Conservation (phyloP, 768 basidiomycete species). For the Sporobolomyces pararoseus region DNA sequence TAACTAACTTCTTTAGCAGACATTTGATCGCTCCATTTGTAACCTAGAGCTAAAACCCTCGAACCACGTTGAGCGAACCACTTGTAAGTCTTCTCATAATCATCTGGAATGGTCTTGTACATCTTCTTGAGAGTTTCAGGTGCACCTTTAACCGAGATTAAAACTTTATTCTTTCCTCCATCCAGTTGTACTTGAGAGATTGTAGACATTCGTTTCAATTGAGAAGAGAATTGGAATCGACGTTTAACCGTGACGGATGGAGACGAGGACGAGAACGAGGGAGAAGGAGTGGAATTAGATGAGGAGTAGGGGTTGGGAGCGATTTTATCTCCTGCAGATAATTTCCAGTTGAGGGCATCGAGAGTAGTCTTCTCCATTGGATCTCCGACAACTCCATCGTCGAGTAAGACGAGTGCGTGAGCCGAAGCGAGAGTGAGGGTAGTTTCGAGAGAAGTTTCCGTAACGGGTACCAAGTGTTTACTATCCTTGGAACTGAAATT, state of each 20-base stretch:
- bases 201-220: constrained; percentile 96
- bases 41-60: constrained; percentile 84
- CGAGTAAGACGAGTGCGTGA: constrained; percentile 87
- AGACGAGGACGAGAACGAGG: no score
- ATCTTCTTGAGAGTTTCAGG: constrained; percentile 93
- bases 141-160: constrained; percentile 81
- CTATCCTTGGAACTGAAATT: constrained; percentile 59
- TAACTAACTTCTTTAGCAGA: constrained; percentile 65
- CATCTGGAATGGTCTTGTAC: constrained; percentile 66
- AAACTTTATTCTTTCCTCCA: constrained; percentile 20
- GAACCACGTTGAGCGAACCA: constrained; percentile 89
- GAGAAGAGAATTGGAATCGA: constrained; percentile 96
- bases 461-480: constrained; percentile 69
- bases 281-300: constrained; percentile 46
- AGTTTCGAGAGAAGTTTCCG: constrained; percentile 70
- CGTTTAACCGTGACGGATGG: constrained; percentile 77
- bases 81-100: constrained; percentile 92
- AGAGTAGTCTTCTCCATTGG: constrained; percentile 99
- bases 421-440: constrained; percentile 85
- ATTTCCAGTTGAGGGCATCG: constrained; percentile 81
- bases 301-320: constrained; percentile 58
- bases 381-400: constrained; percentile 93
- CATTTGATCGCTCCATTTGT: constrained; percentile 73
- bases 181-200: constrained; percentile 54
- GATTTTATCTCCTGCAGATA: constrained; percentile 67